These are phyloP conservation scores for Nematocida sp. DNA, from an alignment of 371 early-diverging fungal species.

Conservation along the genomic window DNA sequence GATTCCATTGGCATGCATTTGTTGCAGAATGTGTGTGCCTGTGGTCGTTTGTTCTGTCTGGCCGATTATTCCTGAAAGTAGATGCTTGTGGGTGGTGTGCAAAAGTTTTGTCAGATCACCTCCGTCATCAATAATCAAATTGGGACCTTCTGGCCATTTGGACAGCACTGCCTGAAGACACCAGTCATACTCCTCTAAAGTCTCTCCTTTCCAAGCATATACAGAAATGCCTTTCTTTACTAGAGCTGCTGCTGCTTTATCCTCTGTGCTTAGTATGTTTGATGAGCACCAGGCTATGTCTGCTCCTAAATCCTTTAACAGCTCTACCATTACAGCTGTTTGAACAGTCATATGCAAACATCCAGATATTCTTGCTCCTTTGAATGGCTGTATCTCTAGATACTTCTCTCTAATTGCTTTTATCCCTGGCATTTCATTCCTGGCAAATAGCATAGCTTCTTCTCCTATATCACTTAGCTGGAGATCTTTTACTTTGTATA, in stretches of 20 bases:
- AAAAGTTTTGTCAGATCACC: slow-evolving; percentile 89
- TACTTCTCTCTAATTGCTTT: slow-evolving; percentile 83
- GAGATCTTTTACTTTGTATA: slow-evolving; percentile 48
- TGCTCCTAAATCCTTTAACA: slow-evolving; percentile 83
- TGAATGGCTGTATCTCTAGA: slow-evolving; percentile 77
- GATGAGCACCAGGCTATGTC: slow-evolving; percentile 88
- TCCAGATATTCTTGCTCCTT: slow-evolving; percentile 89
- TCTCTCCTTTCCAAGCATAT: slow-evolving; percentile 89
- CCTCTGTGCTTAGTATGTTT: slow-evolving; percentile 96
- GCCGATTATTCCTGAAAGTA: slow-evolving; percentile 73
- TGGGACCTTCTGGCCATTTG: slow-evolving; percentile 83
- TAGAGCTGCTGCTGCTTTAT: slow-evolving; percentile 73
- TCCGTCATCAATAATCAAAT: slow-evolving; percentile 96
- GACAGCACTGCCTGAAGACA: slow-evolving; percentile 85
- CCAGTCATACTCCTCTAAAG: slow-evolving; percentile 92
- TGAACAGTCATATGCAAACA: slow-evolving; percentile 97
- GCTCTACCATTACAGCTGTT: slow-evolving; percentile 93
- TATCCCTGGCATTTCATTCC: slow-evolving; percentile 96
- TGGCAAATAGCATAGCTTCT: slow-evolving; percentile 83
- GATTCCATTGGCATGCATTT: slow-evolving; percentile 75
- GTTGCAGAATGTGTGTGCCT: slow-evolving; percentile 93
- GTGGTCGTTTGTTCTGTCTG: slow-evolving; percentile 97
- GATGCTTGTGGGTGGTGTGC: slow-evolving; percentile 84
- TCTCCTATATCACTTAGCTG: slow-evolving; percentile 66
- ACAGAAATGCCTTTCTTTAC: slow-evolving; percentile 67